phyloP scores from a whole-genome alignment of 257 asterid genomes.

The Lavandula angustifolia region DNA sequence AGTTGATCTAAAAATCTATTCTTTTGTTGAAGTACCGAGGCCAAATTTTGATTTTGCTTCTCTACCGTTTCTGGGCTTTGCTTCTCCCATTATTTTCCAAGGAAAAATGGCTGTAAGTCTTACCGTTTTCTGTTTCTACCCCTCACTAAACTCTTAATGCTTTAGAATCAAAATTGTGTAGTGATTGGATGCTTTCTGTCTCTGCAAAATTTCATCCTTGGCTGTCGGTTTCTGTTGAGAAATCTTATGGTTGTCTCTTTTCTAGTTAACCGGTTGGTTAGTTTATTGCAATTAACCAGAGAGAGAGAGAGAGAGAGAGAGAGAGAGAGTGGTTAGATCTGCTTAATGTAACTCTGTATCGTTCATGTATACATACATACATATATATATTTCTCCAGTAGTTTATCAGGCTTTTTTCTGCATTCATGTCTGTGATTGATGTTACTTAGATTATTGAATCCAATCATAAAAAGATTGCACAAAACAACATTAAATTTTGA shows the following conservation, averaged over 20 bases:
- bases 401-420: neutral
- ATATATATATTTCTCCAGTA: neutral
- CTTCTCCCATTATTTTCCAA: neutral
- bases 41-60: slow-evolving; percentile 15
- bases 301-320: neutral
- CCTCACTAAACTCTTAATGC: neutral
- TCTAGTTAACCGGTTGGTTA: slow-evolving; percentile 3
- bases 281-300: neutral
- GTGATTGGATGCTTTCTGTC: neutral
- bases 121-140: neutral
- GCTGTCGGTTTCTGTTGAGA: neutral
- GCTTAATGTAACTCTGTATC: neutral
- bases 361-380: neutral
- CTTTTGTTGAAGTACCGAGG: neutral
- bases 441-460: neutral
- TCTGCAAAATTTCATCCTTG: neutral
- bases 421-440: too few species aligned
- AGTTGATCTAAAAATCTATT: slow-evolving; percentile 10
- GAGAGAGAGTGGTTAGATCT: slow-evolving; percentile 1
- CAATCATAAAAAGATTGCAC: too few species aligned
- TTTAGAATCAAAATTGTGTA: neutral
- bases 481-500: neutral
- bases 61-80: slow-evolving; percentile 24
- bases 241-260: neutral
- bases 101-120: slow-evolving; percentile 50